Percentiles rank a stretch among this genome's conserved stretches.
These are phyloP conservation scores for Cantharellus cinnabarinus DNA, from an alignment of 768 basidiomycete genomes.

Conservation along the genomic window DNA sequence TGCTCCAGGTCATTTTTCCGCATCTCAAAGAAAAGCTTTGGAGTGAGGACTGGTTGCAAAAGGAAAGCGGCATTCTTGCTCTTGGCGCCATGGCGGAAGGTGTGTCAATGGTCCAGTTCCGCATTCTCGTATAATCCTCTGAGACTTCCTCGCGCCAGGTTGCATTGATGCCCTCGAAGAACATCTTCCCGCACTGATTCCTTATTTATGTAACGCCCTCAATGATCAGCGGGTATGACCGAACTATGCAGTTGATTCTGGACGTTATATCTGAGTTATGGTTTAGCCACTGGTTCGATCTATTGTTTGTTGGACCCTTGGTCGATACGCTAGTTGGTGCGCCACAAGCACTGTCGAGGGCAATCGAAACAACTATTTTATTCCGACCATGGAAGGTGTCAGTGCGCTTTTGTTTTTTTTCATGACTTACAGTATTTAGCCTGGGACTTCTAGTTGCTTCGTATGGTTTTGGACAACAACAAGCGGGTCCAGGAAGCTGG, in stretches of 20 bases:
- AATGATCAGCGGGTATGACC: conserved; percentile 69
- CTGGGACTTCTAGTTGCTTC: conserved; percentile 49
- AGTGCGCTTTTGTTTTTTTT: conserved; percentile 14
- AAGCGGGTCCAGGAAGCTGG: conserved; percentile 99
- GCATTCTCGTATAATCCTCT: not conserved
- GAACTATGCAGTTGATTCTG: not conserved
- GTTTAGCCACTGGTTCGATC: conserved; percentile 77
- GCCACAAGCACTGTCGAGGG: conserved; percentile 69
- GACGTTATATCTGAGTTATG: not conserved
- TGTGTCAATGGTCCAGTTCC: conserved; percentile 17
- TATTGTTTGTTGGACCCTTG: conserved; percentile 99
- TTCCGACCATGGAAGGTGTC: conserved; percentile 97
- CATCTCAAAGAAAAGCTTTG: conserved; percentile 87
- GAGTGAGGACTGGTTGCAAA: conserved; percentile 79
- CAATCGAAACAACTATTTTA: conserved; percentile 77
- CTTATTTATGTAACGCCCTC: conserved; percentile 77
- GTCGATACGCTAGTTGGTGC: conserved; percentile 95
- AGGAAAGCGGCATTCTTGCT: conserved; percentile 90
- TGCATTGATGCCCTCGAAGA: conserved; percentile 93
- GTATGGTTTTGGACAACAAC: conserved; percentile 95
- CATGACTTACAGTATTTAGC: not conserved
- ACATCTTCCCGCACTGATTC: conserved; percentile 81
- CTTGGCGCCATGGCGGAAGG: conserved; percentile 98
- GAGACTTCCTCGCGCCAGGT: conserved; percentile 26
- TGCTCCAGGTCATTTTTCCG: conserved; percentile 72